Percentiles rank a stretch among this genome's conserved stretches.
These are phyloP conservation scores for Lichtheimia hyalospora DNA, from an alignment of 371 early-diverging fungal genomes.

Conservation along the genomic window DNA sequence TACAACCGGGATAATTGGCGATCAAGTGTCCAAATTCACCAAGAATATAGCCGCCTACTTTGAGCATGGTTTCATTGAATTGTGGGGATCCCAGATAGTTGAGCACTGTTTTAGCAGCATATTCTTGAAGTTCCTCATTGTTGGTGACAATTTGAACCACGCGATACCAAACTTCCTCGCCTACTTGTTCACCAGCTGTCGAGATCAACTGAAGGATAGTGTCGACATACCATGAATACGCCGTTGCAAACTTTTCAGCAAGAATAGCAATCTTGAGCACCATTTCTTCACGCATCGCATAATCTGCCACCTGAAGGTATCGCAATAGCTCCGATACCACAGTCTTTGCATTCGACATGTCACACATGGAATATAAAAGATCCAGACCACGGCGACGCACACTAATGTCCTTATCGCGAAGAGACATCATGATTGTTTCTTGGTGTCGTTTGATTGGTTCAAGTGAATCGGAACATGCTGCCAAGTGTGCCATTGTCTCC, in stretches of 20 bases:
- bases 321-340: constrained; percentile 90
- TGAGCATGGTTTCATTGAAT: constrained; percentile 92
- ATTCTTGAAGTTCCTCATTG: constrained; percentile 91
- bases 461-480: constrained; percentile 83
- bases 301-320: constrained; percentile 87
- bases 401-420: constrained; percentile 95
- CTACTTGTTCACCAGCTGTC: constrained; percentile 94
- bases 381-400: constrained; percentile 95
- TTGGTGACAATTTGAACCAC: constrained; percentile 94
- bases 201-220: constrained; percentile 93
- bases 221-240: constrained; percentile 97
- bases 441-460: constrained; percentile 86
- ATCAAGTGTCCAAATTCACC: constrained; percentile 97
- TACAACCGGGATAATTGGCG: constrained; percentile 78
- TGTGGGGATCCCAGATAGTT: constrained; percentile 78
- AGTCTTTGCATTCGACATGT: constrained; percentile 78
- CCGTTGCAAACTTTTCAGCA: constrained; percentile 95
- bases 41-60: constrained; percentile 93
- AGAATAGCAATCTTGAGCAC: constrained; percentile 97
- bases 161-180: constrained; percentile 96
- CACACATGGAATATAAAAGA: constrained; percentile 96
- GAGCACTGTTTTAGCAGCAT: constrained; percentile 87
- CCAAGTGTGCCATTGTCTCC: constrained; percentile 97
- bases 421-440: constrained; percentile 83
- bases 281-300: constrained; percentile 93